Percentiles rank a stretch among this genome's conserved stretches.
phyloP scores from a whole-genome alignment of 805 yeast genomes.

The Saccharomycopsis malanga region DNA sequence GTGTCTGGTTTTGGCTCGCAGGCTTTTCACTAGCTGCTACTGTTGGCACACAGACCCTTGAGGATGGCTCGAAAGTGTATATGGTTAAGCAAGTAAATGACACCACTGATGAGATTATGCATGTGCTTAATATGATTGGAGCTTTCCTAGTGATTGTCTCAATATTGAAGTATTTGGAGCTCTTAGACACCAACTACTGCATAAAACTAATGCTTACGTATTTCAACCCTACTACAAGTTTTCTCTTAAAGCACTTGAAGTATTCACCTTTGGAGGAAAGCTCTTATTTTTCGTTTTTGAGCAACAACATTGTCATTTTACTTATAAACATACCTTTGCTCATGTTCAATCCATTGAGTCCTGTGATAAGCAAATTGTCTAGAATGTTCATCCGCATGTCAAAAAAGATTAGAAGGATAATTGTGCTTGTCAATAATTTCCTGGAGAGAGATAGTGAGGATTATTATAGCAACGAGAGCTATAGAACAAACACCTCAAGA shows the following conservation, averaged over 20 bases:
- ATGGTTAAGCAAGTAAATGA: neutral
- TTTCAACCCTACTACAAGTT: constrained; percentile 1
- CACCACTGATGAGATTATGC: neutral
- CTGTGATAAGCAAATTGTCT: neutral
- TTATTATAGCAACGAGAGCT: neutral
- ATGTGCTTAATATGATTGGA: constrained; percentile 1
- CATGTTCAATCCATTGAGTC: neutral
- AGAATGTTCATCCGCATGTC: neutral
- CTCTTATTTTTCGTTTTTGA: neutral
- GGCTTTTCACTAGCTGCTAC: too few species aligned
- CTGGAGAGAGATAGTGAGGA: neutral
- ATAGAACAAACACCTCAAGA: neutral
- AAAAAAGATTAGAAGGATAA: neutral
- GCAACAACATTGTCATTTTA: neutral
- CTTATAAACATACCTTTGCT: neutral
- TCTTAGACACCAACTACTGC: constrained; percentile 1
- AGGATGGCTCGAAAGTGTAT: neutral
- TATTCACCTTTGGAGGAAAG: neutral
- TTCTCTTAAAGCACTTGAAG: neutral
- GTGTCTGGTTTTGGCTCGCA: too few species aligned
- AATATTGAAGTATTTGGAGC: neutral
- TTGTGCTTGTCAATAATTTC: neutral
- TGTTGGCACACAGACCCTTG: too few species aligned
- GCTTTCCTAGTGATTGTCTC: constrained; percentile 1
- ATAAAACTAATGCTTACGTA: neutral